A percentile compares a stretch with the other conserved stretches of the same genome.
Evolutionary conservation across 805 yeast genomes (phyloP).

Genomic region (Zygosaccharomyces bisporus): DNA sequence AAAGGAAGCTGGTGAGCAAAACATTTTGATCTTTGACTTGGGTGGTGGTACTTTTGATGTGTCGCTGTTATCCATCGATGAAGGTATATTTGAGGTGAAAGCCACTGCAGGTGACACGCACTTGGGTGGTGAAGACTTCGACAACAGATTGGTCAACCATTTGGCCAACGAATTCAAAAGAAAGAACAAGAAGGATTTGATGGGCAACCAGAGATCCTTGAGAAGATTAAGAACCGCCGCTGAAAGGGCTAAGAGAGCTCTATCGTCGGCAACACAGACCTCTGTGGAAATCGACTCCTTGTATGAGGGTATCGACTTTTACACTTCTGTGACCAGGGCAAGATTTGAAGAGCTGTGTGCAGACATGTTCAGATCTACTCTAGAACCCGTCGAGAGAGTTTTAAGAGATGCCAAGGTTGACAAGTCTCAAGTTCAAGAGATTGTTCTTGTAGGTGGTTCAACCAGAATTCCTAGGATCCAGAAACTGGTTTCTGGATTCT

Average conservation of each 20-base stretch:
- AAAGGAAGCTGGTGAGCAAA: conserved; percentile 72
- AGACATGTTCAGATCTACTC: conserved; percentile 87
- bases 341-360: conserved; percentile 96
- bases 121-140: conserved; percentile 98
- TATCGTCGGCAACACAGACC: conserved; percentile 94
- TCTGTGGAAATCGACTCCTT: conserved; percentile 92
- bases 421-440: conserved; percentile 86
- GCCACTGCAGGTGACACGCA: conserved; percentile 72
- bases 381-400: conserved; percentile 94
- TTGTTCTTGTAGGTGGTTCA: conserved; percentile 95
- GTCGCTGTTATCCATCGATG: conserved; percentile 84
- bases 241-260: conserved; percentile 97
- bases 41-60: conserved; percentile 99
- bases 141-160: conserved; percentile 87
- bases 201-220: conserved; percentile 88
- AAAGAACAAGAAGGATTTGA: conserved; percentile 88
- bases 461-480: conserved; percentile 98
- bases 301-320: conserved; percentile 93
- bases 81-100: conserved; percentile 95
- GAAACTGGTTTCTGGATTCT: conserved; percentile 91
- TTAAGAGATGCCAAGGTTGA: conserved; percentile 86
- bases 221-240: conserved; percentile 98
- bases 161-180: conserved; percentile 92
- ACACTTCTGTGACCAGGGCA: conserved; percentile 94
- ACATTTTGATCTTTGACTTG: conserved; percentile 86